Evolutionary conservation across 2,329 filamentous ascomycete genomes (phyloP).

Genomic region (Pyrenochaeta sp.): DNA sequence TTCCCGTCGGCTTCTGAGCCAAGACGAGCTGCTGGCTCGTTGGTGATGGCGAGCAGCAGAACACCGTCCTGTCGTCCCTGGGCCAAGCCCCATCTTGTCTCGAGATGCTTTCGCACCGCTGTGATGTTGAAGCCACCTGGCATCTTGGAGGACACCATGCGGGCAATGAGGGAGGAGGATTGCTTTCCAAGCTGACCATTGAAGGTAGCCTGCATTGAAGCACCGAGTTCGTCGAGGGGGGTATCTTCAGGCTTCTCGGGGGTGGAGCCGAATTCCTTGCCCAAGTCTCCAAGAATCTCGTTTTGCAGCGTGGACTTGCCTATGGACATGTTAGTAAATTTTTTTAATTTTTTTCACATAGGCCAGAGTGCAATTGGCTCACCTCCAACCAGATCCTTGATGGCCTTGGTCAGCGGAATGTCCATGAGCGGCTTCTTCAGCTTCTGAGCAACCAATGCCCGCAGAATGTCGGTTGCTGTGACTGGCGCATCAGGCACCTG

Average conservation of each 20-base stretch:
- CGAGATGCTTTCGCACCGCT: conserved; percentile 90
- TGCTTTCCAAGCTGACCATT: conserved; percentile 98
- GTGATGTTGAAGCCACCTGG: conserved; percentile 99
- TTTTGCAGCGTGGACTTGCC: conserved; percentile 99
- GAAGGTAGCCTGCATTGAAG: conserved; percentile 97
- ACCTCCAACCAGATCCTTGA: conserved; percentile 98
- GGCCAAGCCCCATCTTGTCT: conserved; percentile 90
- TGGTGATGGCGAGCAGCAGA: conserved; percentile 86
- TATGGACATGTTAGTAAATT: conserved; percentile 50
- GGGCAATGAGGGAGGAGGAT: conserved; percentile 89
- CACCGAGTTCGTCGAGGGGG: conserved; percentile 92
- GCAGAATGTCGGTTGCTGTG: conserved; percentile 86
- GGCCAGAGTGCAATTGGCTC: conserved; percentile 52
- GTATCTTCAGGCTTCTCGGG: conserved; percentile 99
- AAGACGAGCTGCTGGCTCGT: conserved; percentile 88
- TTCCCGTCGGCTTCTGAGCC: conserved; percentile 92
- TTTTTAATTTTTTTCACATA: too few species aligned
- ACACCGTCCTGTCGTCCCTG: conserved; percentile 90
- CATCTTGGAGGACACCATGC: conserved; percentile 98
- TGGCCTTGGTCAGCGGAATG: conserved; percentile 92
- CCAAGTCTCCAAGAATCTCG: conserved; percentile 95
- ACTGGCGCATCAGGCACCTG: conserved; percentile 88
- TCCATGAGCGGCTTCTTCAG: conserved; percentile 93
- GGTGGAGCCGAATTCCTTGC: conserved; percentile 97
- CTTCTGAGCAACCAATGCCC: conserved; percentile 92